Percentiles rank a stretch among this genome's conserved stretches.
These are phyloP conservation scores for Stellera chamaejasme DNA, from an alignment of 345 rosid genomes.

Conservation along the genomic window DNA sequence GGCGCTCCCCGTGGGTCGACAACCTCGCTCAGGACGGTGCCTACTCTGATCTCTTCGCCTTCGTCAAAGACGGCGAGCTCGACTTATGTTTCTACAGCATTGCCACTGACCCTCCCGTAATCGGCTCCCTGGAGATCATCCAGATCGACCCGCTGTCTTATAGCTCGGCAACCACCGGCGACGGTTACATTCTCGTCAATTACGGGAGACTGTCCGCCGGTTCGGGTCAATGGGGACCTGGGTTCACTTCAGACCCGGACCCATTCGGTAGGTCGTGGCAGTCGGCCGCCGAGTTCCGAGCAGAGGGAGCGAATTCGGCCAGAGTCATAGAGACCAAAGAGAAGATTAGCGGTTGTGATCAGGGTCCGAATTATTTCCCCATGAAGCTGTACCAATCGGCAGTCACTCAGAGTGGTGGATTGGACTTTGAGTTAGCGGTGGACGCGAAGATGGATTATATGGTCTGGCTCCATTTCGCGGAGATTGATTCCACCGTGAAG, in stretches of 20 bases:
- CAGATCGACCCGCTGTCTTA: conserved; percentile 75
- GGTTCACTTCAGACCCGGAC: conserved; percentile 77
- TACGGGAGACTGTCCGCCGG: conserved; percentile 84
- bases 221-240: conserved; percentile 82
- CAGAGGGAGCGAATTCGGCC: conserved; percentile 20
- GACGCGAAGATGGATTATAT: conserved; percentile 90
- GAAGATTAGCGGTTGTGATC: conserved; percentile 36
- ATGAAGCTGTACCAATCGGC: conserved; percentile 90
- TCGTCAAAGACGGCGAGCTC: conserved; percentile 66
- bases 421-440: conserved; percentile 61
- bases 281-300: conserved; percentile 42
- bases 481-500: conserved; percentile 67
- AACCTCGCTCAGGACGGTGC: conserved; percentile 64
- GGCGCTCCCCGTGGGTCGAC: conserved; percentile 87
- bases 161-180: conserved; percentile 37
- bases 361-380: conserved; percentile 83
- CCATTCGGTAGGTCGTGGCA: conserved; percentile 88
- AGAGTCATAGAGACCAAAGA: conserved; percentile 34
- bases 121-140: conserved; percentile 67
- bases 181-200: conserved; percentile 49
- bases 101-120: conserved; percentile 91
- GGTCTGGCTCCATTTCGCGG: conserved; percentile 94
- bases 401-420: conserved; percentile 33
- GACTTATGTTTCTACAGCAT: conserved; percentile 90
- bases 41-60: conserved; percentile 86